Base-by-base conservation (phyloP, 169 alveolate genomes). In the Cryptosporidium parvum region DNA sequence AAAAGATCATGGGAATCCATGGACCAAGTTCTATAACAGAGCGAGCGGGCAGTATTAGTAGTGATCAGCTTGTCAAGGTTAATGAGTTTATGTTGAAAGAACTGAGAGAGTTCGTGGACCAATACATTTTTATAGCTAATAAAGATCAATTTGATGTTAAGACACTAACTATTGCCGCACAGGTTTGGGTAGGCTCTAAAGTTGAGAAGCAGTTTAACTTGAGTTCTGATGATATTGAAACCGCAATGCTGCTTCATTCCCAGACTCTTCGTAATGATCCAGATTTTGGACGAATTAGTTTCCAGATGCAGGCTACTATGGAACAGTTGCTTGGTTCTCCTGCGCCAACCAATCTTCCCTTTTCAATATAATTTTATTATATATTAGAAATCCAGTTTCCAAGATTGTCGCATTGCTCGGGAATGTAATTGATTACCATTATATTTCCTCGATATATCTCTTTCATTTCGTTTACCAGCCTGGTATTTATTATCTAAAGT, bases 161-260 rank as follows among this genome's bases (percentile, higher is more conserved):
- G 69, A 91, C 94, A 44, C 85, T 93, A 80, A 94, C 95, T 62
- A 71, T 89, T 68, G 91, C 95, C 4, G 94, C 94, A 33, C 97
- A 94, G 69, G 94, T 96, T 26, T 92, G 94, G 68, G 92, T 94
- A n/a, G 94, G 95, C n/a, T 94, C 97, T 51, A 93, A 92, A 69
- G 97, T 94, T 42, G 95, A 94, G 85, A 91, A 89, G n/a, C 93
- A 93, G 80, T 94, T 94, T 70, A 93, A 93, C 39, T 93, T 91
- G 85, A 94, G 94, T 29, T 93, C 96, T 59, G 94, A 92, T 61
- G 94, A 92, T n/a, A 92, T 94, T 39, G 97, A 94, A 71, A 85
- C 94, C 12, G 94, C 96, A 37, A 92, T 94, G 85, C 48, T 92
- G 48, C 45, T 85, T 51, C 91, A 86, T 52, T 91, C 89, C 69